These are phyloP conservation scores for Kwoniella europaea DNA, from an alignment of 768 basidiomycete genomes.

Conservation along the genomic window DNA sequence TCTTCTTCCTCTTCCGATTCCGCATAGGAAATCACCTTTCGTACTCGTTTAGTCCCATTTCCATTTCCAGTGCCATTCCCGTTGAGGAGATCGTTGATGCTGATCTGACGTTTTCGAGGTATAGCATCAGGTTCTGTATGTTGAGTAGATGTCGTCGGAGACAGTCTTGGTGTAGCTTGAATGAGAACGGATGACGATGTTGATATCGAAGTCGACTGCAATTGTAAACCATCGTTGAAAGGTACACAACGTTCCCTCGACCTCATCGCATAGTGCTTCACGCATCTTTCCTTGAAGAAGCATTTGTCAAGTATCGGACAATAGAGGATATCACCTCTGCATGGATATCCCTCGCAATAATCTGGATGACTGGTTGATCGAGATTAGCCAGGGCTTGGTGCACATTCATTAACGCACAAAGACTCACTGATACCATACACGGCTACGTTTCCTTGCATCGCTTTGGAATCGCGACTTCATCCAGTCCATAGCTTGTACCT, in stretches of 20 bases:
- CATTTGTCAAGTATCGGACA: neutral
- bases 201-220: too few relatives aligned
- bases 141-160: too few relatives aligned
- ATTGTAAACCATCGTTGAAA: constrained; percentile 15
- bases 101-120: neutral
- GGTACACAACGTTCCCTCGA: constrained; percentile 10
- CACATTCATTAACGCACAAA: neutral
- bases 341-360: constrained; percentile 9
- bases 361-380: constrained; percentile 4
- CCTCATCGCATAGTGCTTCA: constrained; percentile 13
- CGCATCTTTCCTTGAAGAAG: constrained; percentile 13
- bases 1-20: too few relatives aligned
- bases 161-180: too few relatives aligned
- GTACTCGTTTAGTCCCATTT: neutral
- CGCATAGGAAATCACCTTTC: neutral
- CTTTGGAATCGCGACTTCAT: constrained; percentile 4
- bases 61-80: neutral
- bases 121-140: too few relatives aligned
- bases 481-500: constrained; percentile 4
- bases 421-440: constrained; percentile 15
- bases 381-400: neutral
- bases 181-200: too few relatives aligned
- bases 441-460: neutral
- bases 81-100: neutral
- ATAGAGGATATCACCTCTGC: constrained; percentile 2